Conservation (phyloP, 2,329 filamentous ascomycete genomes). For the Trichocomaceae sp. region DNA sequence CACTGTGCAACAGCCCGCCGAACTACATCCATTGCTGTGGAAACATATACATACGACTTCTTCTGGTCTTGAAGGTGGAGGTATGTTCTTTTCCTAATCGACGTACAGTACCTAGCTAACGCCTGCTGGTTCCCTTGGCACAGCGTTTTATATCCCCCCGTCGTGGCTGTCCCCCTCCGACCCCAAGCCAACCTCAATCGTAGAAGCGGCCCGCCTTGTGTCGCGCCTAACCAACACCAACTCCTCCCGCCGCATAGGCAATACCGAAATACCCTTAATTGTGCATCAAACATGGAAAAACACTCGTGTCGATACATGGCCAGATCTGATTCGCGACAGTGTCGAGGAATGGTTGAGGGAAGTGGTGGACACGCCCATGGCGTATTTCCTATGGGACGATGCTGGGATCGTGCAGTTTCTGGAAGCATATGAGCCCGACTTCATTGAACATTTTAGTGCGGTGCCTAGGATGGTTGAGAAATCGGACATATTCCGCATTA, state of each 20-base stretch:
- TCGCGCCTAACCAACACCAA: conserved; percentile 14
- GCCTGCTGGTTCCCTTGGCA: background rate
- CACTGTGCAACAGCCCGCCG: background rate
- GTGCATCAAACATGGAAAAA: conserved; percentile 31
- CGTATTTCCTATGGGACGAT: conserved; percentile 32
- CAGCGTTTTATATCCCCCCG: conserved; percentile 15
- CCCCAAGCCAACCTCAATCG: conserved; percentile 17
- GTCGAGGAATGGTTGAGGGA: conserved; percentile 25
- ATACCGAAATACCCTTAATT: conserved; percentile 26
- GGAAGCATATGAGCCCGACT: conserved; percentile 20
- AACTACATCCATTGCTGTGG: conserved; percentile 11
- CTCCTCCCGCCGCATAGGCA: conserved; percentile 15
- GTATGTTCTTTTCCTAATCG: background rate
- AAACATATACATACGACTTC: conserved; percentile 13
- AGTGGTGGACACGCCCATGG: conserved; percentile 21
- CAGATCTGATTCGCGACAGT: conserved; percentile 18
- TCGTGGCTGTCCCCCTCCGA: conserved; percentile 10
- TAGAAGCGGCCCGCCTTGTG: conserved; percentile 24
- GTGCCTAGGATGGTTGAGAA: conserved; percentile 24
- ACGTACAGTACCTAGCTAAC: background rate
- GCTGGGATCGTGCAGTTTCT: conserved; percentile 24
- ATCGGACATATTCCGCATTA: conserved; percentile 27
- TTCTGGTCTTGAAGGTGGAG: conserved; percentile 11
- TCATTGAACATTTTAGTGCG: conserved; percentile 18
- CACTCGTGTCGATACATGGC: conserved; percentile 23